Evolutionary conservation across 495 filamentous ascomycete genomes (phyloP).

Genomic region (Amniculicola lignicola): DNA sequence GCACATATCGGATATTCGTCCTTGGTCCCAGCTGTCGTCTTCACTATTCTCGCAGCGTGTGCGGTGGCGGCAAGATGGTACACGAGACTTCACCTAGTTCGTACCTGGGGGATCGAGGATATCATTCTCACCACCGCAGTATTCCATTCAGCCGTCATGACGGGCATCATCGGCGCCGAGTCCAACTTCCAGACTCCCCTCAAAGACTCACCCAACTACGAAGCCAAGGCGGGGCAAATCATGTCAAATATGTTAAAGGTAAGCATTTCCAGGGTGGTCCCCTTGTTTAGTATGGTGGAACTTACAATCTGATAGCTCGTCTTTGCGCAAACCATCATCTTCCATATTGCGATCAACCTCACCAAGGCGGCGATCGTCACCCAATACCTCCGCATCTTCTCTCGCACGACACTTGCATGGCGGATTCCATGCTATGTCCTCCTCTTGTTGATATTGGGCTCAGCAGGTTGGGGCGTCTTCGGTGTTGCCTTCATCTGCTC

Average conservation of each 20-base stretch:
- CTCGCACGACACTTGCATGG: background rate
- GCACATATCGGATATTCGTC: background rate
- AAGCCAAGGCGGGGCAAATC: background rate
- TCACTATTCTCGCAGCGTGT: background rate
- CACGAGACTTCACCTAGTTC: conserved; percentile 26
- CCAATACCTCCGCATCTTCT: conserved; percentile 37
- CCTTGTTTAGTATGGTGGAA: background rate
- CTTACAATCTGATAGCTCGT: conserved; percentile 32
- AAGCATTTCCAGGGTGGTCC: background rate
- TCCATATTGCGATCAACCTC: conserved; percentile 33
- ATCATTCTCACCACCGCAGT: background rate
- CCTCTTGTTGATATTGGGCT: conserved; percentile 24
- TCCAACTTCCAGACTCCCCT: background rate
- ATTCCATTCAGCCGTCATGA: conserved; percentile 14
- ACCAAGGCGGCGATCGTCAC: conserved; percentile 40
- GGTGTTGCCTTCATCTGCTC: conserved; percentile 38
- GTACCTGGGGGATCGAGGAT: conserved; percentile 12
- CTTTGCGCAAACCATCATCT: conserved; percentile 35
- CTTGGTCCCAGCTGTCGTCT: background rate
- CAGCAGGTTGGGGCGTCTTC: conserved; percentile 33
- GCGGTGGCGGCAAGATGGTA: conserved; percentile 24
- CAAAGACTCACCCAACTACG: too few species aligned
- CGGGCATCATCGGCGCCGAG: conserved; percentile 9
- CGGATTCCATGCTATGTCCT: conserved; percentile 26
- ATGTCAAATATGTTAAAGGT: conserved; percentile 20